Evolutionary conservation across 805 yeast genomes (phyloP).

Genomic region (Lachancea kluyveri): DNA sequence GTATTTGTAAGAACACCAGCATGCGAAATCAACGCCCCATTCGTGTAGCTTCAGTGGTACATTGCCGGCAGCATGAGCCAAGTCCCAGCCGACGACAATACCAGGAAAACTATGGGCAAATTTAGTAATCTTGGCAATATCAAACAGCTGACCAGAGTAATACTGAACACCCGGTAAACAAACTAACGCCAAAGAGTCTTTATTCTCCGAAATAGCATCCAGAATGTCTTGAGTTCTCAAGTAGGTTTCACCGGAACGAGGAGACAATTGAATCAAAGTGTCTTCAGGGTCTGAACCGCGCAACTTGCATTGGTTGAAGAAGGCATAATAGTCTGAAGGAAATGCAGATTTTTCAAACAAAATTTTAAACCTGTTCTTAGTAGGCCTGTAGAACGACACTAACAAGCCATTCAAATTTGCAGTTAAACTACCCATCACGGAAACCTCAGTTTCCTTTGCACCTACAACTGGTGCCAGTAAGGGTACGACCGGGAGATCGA

Average conservation of each 20-base stretch:
- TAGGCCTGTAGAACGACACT: constrained; percentile 68
- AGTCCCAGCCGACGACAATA: constrained; percentile 82
- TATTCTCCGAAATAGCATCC: constrained; percentile 44
- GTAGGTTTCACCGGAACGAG: constrained; percentile 50
- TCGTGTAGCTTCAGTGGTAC: constrained; percentile 71
- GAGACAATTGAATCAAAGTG: constrained; percentile 57
- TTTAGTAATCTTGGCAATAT: constrained; percentile 63
- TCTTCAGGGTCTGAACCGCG: constrained; percentile 48
- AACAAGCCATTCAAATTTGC: constrained; percentile 72
- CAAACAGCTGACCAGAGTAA: constrained; percentile 85
- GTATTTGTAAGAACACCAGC: constrained; percentile 91
- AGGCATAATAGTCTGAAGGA: constrained; percentile 88
- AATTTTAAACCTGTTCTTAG: constrained; percentile 50
- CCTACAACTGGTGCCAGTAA: constrained; percentile 72
- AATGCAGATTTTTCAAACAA: constrained; percentile 83
- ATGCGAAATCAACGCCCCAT: constrained; percentile 91
- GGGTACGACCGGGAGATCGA: constrained; percentile 71
- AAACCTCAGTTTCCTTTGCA: constrained; percentile 69
- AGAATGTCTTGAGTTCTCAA: constrained; percentile 61
- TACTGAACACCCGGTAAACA: constrained; percentile 86
- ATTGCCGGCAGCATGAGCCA: constrained; percentile 93
- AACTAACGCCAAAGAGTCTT: constrained; percentile 62
- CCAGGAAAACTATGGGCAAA: constrained; percentile 44
- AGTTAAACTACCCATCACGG: constrained; percentile 82
- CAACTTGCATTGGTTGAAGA: constrained; percentile 62